Base-by-base conservation (phyloP, 2,329 filamentous ascomycete species). In the Penicillium sp. region DNA sequence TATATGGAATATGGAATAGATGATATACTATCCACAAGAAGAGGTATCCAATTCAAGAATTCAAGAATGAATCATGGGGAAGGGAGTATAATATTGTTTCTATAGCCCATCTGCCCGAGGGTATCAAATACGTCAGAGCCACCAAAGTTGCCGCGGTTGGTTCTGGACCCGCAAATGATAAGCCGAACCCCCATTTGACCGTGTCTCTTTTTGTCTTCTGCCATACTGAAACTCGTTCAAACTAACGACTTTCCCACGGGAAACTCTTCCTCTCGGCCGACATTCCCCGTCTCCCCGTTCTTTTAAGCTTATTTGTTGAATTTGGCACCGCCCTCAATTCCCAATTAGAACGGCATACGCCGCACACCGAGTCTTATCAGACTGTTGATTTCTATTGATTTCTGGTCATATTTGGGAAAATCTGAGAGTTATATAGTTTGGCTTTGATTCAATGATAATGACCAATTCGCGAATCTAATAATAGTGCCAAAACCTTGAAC, bases 211-310 rank as follows among this genome's bases (percentile, higher is more conserved):
- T 27, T 17, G 17, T 35, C 4, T 15, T 19, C 10, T 19, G 10
- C 10, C 31, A 23, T 2, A 15, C 12, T 49, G 19, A 15, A 23
- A 5, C 2, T 6, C 6, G 2, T 17, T 13, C 6, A 17, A 23
- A 5, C 35, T 19, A 9, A 15, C 3, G 41, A 61, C 51, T 67
- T 68, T 63, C 21, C 66, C 66, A 31, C 64, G 66, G 66, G 54
- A 63, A 68, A 67, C 59, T 52, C 43, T 53, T 62, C 62, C 60
- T 63, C 64, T 68, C 66, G 65, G 66, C 66, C 66, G 66, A 68
- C 40, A 59, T 58, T 37, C 37, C 56, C 57, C 46, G 50, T 17
- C 60, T 52, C 57, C 60, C 61, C 60, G n/a, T 21, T 10, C 13
- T 40, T 56, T 47, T 40, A 6, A 23, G 43, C 23, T 40, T 38